Conservation (phyloP, 495 filamentous ascomycete genomes). For the Penicillium nucicola region DNA sequence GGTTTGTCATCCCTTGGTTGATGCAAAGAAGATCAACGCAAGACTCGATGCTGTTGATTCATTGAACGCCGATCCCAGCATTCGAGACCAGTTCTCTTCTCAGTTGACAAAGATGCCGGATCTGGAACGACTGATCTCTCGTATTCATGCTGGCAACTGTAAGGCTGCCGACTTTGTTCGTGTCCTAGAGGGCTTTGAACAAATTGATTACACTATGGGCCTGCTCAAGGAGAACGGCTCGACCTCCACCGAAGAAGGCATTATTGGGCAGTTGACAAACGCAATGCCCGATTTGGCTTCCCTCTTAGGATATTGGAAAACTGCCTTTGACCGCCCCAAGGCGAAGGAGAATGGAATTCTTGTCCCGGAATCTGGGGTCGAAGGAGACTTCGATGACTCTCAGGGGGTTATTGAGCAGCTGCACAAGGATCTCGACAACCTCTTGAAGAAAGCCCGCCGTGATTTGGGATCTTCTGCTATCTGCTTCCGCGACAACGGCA, state of each 20-base stretch:
- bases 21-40: slow-evolving; percentile 84
- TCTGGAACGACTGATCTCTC: slow-evolving; percentile 88
- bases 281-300: slow-evolving; percentile 80
- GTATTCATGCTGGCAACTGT: slow-evolving; percentile 87
- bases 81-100: slow-evolving; percentile 79
- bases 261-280: slow-evolving; percentile 78
- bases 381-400: slow-evolving; percentile 88
- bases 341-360: slow-evolving; percentile 74
- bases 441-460: slow-evolving; percentile 67
- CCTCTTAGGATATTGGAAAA: slow-evolving; percentile 81
- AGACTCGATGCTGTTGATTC: slow-evolving; percentile 94
- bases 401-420: slow-evolving; percentile 72
- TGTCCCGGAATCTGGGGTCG: slow-evolving; percentile 84
- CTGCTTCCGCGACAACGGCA: slow-evolving; percentile 84
- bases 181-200: slow-evolving; percentile 96
- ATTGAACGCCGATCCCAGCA: slow-evolving; percentile 73
- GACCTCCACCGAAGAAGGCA: slow-evolving; percentile 55
- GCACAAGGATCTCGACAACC: slow-evolving; percentile 63
- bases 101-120: slow-evolving; percentile 90
- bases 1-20: slow-evolving; percentile 93
- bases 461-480: slow-evolving; percentile 67
- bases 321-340: slow-evolving; percentile 82
- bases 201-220: slow-evolving; percentile 87
- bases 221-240: slow-evolving; percentile 66
- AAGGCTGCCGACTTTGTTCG: slow-evolving; percentile 86